phyloP scores from a whole-genome alignment of 2,329 filamentous ascomycete species.

The Trichothecium roseum region DNA sequence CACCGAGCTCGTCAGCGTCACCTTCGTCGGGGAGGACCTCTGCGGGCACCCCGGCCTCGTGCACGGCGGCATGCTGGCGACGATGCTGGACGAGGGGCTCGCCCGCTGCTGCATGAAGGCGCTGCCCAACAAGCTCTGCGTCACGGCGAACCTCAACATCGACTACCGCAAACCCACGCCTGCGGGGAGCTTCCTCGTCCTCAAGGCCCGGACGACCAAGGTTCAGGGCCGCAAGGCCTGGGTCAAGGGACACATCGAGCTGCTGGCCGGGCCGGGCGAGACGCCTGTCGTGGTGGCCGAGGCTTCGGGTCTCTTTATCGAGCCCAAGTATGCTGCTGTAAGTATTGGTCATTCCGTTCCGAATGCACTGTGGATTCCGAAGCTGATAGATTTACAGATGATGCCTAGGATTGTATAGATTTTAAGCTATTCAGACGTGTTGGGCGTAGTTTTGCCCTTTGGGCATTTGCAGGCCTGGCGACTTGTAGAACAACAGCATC shows the following conservation, averaged over 20 bases:
- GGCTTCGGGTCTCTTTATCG: constrained; percentile 78
- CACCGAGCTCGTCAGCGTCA: constrained; percentile 59
- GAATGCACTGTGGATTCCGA: too few relatives aligned
- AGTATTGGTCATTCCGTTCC: too few relatives aligned
- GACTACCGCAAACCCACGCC: constrained; percentile 76
- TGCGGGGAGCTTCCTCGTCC: constrained; percentile 65
- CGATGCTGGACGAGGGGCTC: constrained; percentile 81
- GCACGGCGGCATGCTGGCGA: constrained; percentile 86
- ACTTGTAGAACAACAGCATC: too few relatives aligned
- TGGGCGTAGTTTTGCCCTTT: too few relatives aligned
- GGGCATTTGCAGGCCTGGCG: too few relatives aligned
- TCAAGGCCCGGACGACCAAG: constrained; percentile 70
- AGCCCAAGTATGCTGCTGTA: constrained; percentile 73
- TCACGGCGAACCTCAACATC: constrained; percentile 77
- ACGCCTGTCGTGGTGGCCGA: constrained; percentile 62
- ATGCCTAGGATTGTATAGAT: constrained; percentile 18
- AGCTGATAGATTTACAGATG: constrained; percentile 12
- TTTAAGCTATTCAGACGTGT: too few relatives aligned
- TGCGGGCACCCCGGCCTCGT: constrained; percentile 88
- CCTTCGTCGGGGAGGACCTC: constrained; percentile 67
- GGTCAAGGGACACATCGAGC: constrained; percentile 82
- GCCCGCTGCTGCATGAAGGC: constrained; percentile 82
- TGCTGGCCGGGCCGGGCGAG: constrained; percentile 52
- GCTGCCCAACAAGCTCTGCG: constrained; percentile 72
- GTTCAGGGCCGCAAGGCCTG: constrained; percentile 91